phyloP scores from a whole-genome alignment of 2,329 filamentous ascomycete genomes.

The Trichoderma sp. region DNA sequence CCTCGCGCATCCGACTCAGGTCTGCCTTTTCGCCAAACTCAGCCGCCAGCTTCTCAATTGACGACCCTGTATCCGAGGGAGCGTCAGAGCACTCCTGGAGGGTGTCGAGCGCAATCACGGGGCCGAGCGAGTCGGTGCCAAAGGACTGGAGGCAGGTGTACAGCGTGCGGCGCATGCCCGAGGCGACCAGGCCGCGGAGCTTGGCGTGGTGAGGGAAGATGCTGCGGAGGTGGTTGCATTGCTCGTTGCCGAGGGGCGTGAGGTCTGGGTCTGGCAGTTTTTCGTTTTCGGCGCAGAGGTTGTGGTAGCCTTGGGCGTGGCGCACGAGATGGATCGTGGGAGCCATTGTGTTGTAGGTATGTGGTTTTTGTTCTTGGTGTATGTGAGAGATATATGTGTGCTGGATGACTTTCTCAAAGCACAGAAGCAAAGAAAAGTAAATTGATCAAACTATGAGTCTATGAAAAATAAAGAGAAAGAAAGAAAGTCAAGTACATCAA shows the following conservation, averaged over 20 bases:
- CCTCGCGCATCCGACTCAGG: constrained; percentile 56
- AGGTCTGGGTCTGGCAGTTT: constrained; percentile 73
- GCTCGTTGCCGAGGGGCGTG: constrained; percentile 70
- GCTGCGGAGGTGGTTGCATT: constrained; percentile 64
- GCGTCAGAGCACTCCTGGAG: constrained; percentile 75
- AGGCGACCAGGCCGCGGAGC: constrained; percentile 71
- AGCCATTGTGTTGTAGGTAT: constrained; percentile 34
- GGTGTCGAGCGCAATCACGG: constrained; percentile 67
- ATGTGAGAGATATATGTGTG: background rate
- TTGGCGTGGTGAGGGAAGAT: constrained; percentile 63
- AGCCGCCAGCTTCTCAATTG: constrained; percentile 50
- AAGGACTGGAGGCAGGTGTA: constrained; percentile 74
- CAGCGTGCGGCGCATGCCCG: constrained; percentile 76
- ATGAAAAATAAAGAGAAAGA: background rate
- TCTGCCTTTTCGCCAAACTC: constrained; percentile 67
- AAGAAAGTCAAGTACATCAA: background rate
- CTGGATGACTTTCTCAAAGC: background rate
- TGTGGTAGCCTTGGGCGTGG: constrained; percentile 79
- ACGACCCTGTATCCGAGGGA: constrained; percentile 73
- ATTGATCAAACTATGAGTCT: background rate
- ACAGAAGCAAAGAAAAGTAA: background rate
- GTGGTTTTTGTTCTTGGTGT: constrained; percentile 25
- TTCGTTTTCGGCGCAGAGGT: constrained; percentile 69
- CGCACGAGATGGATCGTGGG: constrained; percentile 65
- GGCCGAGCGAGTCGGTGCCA: constrained; percentile 37